A percentile compares a stretch with the other conserved stretches of the same genome.
These are phyloP conservation scores for Talaromyces marneffei DNA, from an alignment of 2,329 filamentous ascomycete species.

Conservation along the genomic window DNA sequence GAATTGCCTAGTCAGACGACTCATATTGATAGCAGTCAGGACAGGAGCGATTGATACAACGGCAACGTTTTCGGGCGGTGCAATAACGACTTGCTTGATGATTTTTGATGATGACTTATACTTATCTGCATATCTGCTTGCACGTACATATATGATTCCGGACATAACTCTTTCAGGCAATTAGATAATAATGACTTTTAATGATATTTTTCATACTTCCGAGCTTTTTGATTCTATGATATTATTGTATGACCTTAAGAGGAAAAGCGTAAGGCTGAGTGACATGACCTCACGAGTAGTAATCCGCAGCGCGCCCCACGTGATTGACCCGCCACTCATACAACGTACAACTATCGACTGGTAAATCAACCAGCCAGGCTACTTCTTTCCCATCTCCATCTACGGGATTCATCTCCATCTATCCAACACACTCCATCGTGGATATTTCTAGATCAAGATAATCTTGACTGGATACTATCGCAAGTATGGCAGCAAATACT, in stretches of 20 bases:
- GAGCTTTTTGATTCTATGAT: background rate
- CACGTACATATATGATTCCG: background rate
- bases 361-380: background rate
- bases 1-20: slow-evolving; percentile 5
- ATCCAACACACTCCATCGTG: background rate
- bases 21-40: background rate
- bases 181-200: background rate
- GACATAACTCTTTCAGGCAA: background rate
- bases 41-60: background rate
- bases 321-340: slow-evolving; percentile 10
- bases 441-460: background rate
- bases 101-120: background rate
- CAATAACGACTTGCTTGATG: background rate
- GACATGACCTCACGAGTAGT: slow-evolving; percentile 7
- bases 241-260: background rate
- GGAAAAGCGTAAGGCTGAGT: background rate
- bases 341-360: background rate
- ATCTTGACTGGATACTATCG: background rate
- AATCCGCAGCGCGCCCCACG: background rate
- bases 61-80: background rate
- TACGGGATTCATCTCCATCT: background rate
- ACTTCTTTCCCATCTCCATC: background rate
- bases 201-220: background rate
- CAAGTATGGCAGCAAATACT: slow-evolving; percentile 62
- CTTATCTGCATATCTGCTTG: background rate